Evolutionary conservation across 345 rosid species (phyloP).

Genomic region (Salix suchowensis): DNA sequence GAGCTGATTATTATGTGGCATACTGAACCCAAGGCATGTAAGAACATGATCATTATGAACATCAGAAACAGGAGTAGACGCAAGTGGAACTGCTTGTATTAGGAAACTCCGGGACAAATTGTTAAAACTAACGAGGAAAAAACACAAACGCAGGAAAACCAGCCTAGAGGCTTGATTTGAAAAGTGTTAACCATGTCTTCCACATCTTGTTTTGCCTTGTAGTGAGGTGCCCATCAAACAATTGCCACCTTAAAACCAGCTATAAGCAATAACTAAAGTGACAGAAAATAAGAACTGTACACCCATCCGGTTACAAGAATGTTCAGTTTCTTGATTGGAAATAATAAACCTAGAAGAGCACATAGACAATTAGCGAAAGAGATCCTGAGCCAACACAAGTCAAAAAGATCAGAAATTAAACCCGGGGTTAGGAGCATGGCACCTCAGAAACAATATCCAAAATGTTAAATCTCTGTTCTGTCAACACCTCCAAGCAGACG

Average conservation of each 20-base stretch:
- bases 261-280: background rate
- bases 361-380: conserved; percentile 45
- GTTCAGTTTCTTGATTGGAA: conserved; percentile 34
- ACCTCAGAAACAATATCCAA: conserved; percentile 19
- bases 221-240: conserved; percentile 26
- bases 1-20: background rate
- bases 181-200: background rate
- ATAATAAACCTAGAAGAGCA: conserved; percentile 38
- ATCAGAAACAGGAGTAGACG: background rate
- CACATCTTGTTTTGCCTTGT: conserved; percentile 14
- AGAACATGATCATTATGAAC: background rate
- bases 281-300: conserved; percentile 28
- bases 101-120: background rate
- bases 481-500: conserved; percentile 30
- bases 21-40: background rate
- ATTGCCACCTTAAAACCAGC: conserved; percentile 3
- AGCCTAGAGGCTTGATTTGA: background rate
- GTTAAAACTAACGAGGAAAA: background rate
- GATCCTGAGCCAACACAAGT: conserved; percentile 20
- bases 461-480: background rate
- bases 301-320: conserved; percentile 33
- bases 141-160: background rate
- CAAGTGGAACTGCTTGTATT: background rate
- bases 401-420: conserved; percentile 32
- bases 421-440: conserved; percentile 28